Conservation (phyloP, 768 basidiomycete genomes). For the Termitomyces sp. region DNA sequence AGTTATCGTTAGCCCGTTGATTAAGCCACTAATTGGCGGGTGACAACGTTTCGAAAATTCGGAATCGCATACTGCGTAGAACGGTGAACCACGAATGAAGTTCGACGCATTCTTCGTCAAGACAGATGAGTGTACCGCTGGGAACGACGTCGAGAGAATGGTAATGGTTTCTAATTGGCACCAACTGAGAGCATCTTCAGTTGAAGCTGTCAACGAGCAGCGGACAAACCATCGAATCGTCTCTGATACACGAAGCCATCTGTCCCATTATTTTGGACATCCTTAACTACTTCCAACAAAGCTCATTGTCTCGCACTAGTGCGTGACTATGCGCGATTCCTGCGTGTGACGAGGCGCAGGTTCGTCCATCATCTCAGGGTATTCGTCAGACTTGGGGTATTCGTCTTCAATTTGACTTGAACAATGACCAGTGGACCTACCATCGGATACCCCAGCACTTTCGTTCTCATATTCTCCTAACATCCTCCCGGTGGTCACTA, state of each 20-base stretch:
- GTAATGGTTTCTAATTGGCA: neutral
- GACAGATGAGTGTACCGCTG: neutral
- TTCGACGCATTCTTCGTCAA: neutral
- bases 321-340: neutral
- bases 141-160: neutral
- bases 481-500: no score
- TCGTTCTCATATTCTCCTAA: no score
- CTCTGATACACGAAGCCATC: neutral
- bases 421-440: neutral
- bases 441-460: neutral
- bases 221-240: neutral
- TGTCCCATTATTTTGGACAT: neutral
- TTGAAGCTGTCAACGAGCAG: neutral
- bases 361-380: neutral
- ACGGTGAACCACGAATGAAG: neutral
- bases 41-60: neutral
- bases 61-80: neutral
- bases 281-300: neutral
- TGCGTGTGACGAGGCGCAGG: neutral
- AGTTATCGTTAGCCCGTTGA: neutral
- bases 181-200: neutral
- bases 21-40: neutral
- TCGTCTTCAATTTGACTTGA: no score
- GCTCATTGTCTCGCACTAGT: no score
- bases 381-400: no score